Percentiles rank a stretch among this genome's conserved stretches.
Conservation (phyloP, 2,329 filamentous ascomycete species). For the Trichoderma cornu-damae region DNA sequence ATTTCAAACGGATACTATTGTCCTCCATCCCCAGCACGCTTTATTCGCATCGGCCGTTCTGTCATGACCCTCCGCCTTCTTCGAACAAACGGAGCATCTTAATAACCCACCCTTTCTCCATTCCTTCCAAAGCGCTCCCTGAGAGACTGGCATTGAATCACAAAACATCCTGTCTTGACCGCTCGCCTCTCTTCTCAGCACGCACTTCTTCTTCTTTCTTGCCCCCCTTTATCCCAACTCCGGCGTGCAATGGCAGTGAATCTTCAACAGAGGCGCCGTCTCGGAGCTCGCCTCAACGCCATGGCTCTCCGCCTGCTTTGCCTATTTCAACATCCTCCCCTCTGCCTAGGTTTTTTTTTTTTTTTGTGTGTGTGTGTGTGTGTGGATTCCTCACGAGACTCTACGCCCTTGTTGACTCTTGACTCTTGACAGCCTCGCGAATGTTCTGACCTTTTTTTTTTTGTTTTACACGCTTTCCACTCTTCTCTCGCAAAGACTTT, state of each 20-base stretch:
- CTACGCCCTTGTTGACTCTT: neutral
- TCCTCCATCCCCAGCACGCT: neutral
- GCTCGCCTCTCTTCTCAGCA: neutral
- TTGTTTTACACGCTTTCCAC: too few species aligned
- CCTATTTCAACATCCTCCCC: neutral
- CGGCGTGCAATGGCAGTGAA: conserved; percentile 10
- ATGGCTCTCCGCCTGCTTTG: neutral
- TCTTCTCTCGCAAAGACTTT: neutral
- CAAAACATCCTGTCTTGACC: conserved; percentile 8
- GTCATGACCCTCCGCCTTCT: neutral
- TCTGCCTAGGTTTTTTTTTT: neutral
- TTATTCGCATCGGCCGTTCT: neutral
- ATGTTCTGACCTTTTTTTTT: neutral
- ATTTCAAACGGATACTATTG: neutral
- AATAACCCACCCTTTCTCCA: neutral
- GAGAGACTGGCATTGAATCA: conserved; percentile 13
- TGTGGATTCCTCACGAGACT: neutral
- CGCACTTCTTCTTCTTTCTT: neutral
- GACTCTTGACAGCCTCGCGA: neutral
- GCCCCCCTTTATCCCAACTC: neutral
- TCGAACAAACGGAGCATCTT: neutral
- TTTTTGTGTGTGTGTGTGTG: too few species aligned
- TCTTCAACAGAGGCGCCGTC: neutral
- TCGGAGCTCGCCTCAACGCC: neutral
- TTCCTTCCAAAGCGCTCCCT: neutral